Evolutionary conservation across 106 monocot genomes (phyloP).

Genomic region (Allium fistulosum): DNA sequence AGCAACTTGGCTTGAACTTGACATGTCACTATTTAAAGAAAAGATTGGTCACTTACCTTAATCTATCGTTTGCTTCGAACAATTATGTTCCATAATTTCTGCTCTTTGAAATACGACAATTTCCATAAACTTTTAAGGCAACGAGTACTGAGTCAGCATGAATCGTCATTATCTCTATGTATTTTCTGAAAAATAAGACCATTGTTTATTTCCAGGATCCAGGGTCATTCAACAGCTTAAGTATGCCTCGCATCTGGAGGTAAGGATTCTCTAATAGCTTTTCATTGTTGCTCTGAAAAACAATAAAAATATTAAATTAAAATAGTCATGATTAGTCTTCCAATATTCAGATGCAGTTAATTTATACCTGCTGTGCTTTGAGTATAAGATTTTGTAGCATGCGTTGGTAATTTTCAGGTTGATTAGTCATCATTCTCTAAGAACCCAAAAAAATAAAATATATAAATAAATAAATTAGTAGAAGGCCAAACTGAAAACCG

Average conservation of each 20-base stretch:
- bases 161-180: neutral
- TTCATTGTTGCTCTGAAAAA: constrained; percentile 85
- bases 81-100: neutral
- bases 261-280: constrained; percentile 98
- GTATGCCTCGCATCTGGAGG: constrained; percentile 96
- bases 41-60: neutral
- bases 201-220: constrained; percentile 35
- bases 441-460: constrained; percentile 8
- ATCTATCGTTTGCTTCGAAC: constrained; percentile 2
- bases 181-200: neutral
- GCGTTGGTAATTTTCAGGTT: constrained; percentile 86
- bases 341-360: neutral
- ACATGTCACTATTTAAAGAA: neutral
- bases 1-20: neutral
- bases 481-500: neutral
- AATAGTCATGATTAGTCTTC: neutral
- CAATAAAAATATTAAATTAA: constrained; percentile 8
- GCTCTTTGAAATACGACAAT: neutral
- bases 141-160: constrained; percentile 4
- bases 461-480: neutral
- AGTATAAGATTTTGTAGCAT: constrained; percentile 89
- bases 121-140: constrained; percentile 2
- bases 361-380: constrained; percentile 87
- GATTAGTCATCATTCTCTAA: constrained; percentile 98
- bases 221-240: constrained; percentile 75